Evolutionary conservation across 129 eudicot species (phyloP), one percentile per base, ranked within the genome.

Genomic region (Lactuca saligna): DNA sequence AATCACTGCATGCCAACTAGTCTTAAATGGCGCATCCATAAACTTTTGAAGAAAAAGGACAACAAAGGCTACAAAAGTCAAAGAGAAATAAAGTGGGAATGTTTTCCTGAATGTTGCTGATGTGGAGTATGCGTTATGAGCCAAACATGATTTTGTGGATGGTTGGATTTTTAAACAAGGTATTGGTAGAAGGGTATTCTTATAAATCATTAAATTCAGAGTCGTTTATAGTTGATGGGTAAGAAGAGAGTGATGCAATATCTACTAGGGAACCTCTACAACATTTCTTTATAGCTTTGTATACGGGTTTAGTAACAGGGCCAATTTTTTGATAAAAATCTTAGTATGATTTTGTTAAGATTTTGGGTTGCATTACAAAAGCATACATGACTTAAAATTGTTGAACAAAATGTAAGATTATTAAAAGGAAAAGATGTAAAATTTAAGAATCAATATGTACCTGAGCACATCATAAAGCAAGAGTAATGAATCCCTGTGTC

Each of bases 321-420:
- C 96, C 98, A 61, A 96, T 93, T 80, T 93, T 93, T 84, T 93
- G 98, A 72, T 77, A 81, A 20, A 20, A 20, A 20, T 20, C 20
- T 20, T 20, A 20, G 20, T 20, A 20, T 20, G 20, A 20, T 20
- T 89, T 86, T 70, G 98, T 96, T 77, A 93, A 81, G 90, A 93
- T 93, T 88, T 93, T 92, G 53, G 98, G 98, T 41, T 92, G 96
- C 98, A 93, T 93, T 16, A 93, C 77, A 49, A 93, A 93, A 66
- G 96, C 86, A 85, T 93, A 93, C 98, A 93, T 89, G 50, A 93
- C 88, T 96, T 93, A 84, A 32, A 31, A 57, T 14, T 31, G 62
- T 48, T 35, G 35, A 59, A 54, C 55, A 50, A 54, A 54, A 65
- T 37, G 66, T 20, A 20, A 20, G 20, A 56, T 48, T 15, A 17